Evolutionary conservation across 2,329 filamentous ascomycete genomes (phyloP), one percentile per base, ranked within the genome.

Genomic region (Intubia oerlemansii): DNA sequence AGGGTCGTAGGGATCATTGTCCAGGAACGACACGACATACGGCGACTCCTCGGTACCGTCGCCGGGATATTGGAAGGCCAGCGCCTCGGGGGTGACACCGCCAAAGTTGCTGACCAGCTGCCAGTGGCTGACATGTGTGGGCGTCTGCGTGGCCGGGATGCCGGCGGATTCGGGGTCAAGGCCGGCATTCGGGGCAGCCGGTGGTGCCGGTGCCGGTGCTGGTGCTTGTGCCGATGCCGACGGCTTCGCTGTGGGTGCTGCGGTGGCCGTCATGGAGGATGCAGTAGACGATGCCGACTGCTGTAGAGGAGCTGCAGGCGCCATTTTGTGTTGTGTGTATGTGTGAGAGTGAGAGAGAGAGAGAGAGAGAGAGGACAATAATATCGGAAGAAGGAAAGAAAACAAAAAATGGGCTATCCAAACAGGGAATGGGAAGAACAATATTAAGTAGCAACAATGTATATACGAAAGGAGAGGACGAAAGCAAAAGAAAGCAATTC

Each of bases 21-120:
- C 47, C 14, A 78, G 59, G 50, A 72, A 82, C 31, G 66, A 62
- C 37, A 81, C 72, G 18, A 69, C 49, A 37, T 64, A 81, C 1
- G 76, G 76, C 23, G 72, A 65, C 24, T 73, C 64, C 7, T 56
- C 44, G 2, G 74, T 81, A 34, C 76, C 76, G 10, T 58, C 46
- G 16, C 71, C 71, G 11, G 48, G 42, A 39, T 74, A 77, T 4
- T 49, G 44, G 44, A 64, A 53, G 28, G 61, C 51, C 25, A 70
- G 47, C 7, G 72, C 60, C 30, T 60, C 57, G 26, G 59, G 52
- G 1, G 60, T 69, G 28, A 77, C 49, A 25, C 60, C 61, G 16
- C 58, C 56, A 30, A 66, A 67, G 42, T 72, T 58, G 27, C 60
- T 45, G 33, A 77, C 52, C 31, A 68, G 48, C 28, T 53, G 49